Base-by-base conservation (phyloP, 2,329 filamentous ascomycete genomes). In the Ophiostoma triangulosporum region DNA sequence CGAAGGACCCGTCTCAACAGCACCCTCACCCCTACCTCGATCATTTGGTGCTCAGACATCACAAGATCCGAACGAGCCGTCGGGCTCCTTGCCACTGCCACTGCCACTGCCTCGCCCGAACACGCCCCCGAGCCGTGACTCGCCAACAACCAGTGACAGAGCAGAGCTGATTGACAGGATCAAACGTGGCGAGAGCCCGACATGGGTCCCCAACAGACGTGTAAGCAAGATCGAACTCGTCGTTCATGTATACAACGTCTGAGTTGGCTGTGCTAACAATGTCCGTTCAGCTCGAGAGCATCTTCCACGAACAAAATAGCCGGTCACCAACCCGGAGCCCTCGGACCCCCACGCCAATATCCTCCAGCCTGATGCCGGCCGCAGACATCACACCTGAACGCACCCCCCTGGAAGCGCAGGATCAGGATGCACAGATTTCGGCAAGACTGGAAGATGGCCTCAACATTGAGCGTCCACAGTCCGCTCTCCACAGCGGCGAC, bases 131-230 rank as follows among this genome's bases (percentile, higher is more conserved):
- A 48, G 20, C 29, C 29, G 27, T 9, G 46, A 46, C 26, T 12
- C 46, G 20, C 15, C 27, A 11, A 22, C 48, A 4, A 50, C 11
- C 5, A 74, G 73, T 17, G 81, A 88, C 65, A 78, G 90, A 58
- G 80, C 81, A 54, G 84, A 90, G 66, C 72, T 95, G 61, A 96
- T 97, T 54, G 80, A 89, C 67, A 78, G 83, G 59, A 75, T 96
- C 60, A 96, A 96, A 70, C 80, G 78, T 65, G 81, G 81, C 31
- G 82, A 89, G 67, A 85, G 80, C 62, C 83, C 86, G 35, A 79
- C 80, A 4, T 93, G 87, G 87, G 77, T 46, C 24, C 43, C 81
- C 27, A 80, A 75, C 64, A 75, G 76, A 62, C 75, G 78, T 72
- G 83, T 80, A 69, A 52, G 72, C 67, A 33, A n/a, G 27, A 43